These are phyloP conservation scores for Annulohypoxylon truncatum DNA, from an alignment of 2,329 filamentous ascomycete genomes.

Conservation along the genomic window DNA sequence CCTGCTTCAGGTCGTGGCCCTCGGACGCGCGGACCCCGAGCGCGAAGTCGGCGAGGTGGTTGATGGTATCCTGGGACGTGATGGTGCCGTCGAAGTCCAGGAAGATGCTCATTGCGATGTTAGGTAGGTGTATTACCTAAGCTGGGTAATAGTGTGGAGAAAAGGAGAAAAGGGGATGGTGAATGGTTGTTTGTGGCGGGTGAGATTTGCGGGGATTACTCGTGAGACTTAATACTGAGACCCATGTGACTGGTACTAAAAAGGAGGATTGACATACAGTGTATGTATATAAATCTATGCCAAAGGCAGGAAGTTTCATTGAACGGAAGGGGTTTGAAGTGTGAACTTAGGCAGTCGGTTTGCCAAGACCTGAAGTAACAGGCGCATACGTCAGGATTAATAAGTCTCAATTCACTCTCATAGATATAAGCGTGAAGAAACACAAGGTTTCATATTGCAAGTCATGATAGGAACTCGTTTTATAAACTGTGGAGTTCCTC, in stretches of 20 bases:
- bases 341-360: neutral
- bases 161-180: conserved; percentile 3
- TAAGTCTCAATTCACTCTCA: neutral
- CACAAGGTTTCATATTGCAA: neutral
- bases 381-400: conserved; percentile 1
- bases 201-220: conserved; percentile 22
- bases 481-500: neutral
- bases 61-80: conserved; percentile 65
- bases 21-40: conserved; percentile 49
- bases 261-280: neutral
- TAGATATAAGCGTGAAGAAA: neutral
- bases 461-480: neutral
- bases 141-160: neutral
- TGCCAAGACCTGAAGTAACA: neutral
- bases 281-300: neutral
- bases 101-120: conserved; percentile 58
- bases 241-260: conserved; percentile 2
- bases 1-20: conserved; percentile 50
- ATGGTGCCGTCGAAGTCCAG: conserved; percentile 72
- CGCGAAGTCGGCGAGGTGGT: conserved; percentile 58
- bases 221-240: neutral
- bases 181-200: neutral
- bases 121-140: neutral
- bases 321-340: too few species aligned
- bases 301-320: neutral